A percentile compares a stretch with the other conserved stretches of the same genome.
phyloP scores from a whole-genome alignment of 2,329 filamentous ascomycete species.

The Neopestalotiopsis rosae region DNA sequence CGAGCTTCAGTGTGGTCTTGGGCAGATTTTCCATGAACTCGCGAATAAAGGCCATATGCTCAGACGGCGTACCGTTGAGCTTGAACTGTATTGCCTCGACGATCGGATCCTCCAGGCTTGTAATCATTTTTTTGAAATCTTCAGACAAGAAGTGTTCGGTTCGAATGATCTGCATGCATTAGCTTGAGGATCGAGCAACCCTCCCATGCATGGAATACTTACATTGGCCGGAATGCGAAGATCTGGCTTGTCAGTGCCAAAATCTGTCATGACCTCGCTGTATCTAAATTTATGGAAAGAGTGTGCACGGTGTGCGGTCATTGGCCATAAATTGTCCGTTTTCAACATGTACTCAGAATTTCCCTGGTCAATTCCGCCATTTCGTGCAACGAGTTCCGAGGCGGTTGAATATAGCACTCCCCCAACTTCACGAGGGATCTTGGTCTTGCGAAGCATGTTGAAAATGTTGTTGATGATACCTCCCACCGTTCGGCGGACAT shows the following conservation, averaged over 20 bases:
- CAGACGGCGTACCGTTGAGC: slow-evolving; percentile 54
- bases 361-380: background rate
- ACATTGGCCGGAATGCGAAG: slow-evolving; percentile 74
- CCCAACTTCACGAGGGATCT: slow-evolving; percentile 37
- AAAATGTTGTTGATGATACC: slow-evolving; percentile 61
- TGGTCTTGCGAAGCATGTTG: slow-evolving; percentile 49
- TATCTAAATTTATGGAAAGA: slow-evolving; percentile 56
- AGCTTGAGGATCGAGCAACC: slow-evolving; percentile 21
- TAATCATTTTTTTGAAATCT: slow-evolving; percentile 77
- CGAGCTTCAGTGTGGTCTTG: slow-evolving; percentile 63
- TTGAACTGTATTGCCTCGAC: slow-evolving; percentile 78
- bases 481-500: slow-evolving; percentile 68
- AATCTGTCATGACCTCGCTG: slow-evolving; percentile 75
- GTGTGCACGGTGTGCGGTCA: background rate
- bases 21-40: slow-evolving; percentile 72
- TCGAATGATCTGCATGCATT: slow-evolving; percentile 61
- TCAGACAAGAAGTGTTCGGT: slow-evolving; percentile 68
- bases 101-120: slow-evolving; percentile 67
- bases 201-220: slow-evolving; percentile 27
- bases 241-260: slow-evolving; percentile 94
- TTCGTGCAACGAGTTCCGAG: background rate
- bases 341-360: no score
- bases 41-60: slow-evolving; percentile 47
- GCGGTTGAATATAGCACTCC: slow-evolving; percentile 41
- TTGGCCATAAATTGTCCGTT: background rate